Evolutionary conservation across 2,329 filamentous ascomycete genomes (phyloP), one percentile per base, ranked within the genome.

Genomic region (Stylonectria norvegica): DNA sequence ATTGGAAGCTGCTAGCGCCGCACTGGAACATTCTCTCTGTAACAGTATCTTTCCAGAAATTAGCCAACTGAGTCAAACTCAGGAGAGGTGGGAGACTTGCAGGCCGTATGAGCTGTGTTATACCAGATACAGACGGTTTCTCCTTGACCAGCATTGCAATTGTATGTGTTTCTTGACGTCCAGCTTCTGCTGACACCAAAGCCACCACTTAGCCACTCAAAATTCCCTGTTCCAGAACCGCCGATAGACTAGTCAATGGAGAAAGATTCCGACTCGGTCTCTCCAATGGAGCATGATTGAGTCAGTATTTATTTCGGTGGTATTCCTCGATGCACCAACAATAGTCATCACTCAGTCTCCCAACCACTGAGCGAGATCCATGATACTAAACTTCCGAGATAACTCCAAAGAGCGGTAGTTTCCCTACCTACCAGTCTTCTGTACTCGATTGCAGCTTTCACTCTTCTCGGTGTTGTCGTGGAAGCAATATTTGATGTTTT

Each of bases 41-140:
- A 18, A 39, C 37, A n/a, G 37, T 39, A 16, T 39, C 37, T 39
- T 5, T 2, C 1, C 17, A 5, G 15, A 14, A 4, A 10, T 39
- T 11, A 34, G 37, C 11, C n/a, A 6, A 5, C 3, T 3, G 12
- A 11, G 15, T n/a, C 3, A 14, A 30, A 9, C 5, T n/a, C n/a
- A n/a, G n/a, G n/a, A n/a, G n/a, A n/a, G 3, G n/a, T 11, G 7
- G 28, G 14, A 20, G 10, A 17, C 33, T 36, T 27, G 36, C 38
- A 36, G 17, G 39, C 39, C 27, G 39, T 42, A 16, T 42, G 39
- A 14, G 39, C 39, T 1, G 33, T 41, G 12, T 41, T 41, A 11
- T 36, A 41, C 38, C 38, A 41, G 15, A 41, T 35, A 22, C 38
- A 41, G 14, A 31, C 18, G 2, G 38, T 36, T 10, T 41, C 38